Base-by-base conservation (phyloP, 306 rosid species). In the Gastrolobium bilobum region DNA sequence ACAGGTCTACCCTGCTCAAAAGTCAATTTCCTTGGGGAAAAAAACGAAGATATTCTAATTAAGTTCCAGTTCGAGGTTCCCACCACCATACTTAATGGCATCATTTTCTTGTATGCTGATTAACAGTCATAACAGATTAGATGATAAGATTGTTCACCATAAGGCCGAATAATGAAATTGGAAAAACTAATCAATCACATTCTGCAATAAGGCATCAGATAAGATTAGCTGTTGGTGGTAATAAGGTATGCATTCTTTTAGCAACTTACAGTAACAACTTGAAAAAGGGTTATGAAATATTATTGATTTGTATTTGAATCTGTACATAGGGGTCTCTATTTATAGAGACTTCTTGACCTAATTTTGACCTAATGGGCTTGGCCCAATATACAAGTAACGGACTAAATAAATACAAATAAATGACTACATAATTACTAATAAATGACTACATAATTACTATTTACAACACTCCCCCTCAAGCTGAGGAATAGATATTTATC, bases 221-320 rank as follows among this genome's bases (percentile, higher is more conserved):
- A 57, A 58, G 14, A 4, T 30, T 57, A 35, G 6, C 2, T 33
- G n/a, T 38, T 40, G 11, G 50, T 10, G 10, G 30, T 43, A 15
- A 46, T 33, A 33, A 64, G 40, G 6, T 52, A 71, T 4, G n/a
- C 59, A 73, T 61, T 64, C 50, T 68, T 74, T 44, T 40, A 73
- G 35, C 35, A 9, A 62, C 48, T 54, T 26, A 34, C 5, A 73
- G 29, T 35, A 48, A 66, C 64, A 67, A 52, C n/a, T n/a, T n/a
- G n/a, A n/a, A n/a, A n/a, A n/a, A n/a, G n/a, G n/a, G n/a, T n/a
- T n/a, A n/a, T n/a, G n/a, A n/a, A n/a, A n/a, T n/a, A n/a, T n/a
- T n/a, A n/a, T n/a, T n/a, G n/a, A n/a, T n/a, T n/a, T n/a, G n/a
- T n/a, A n/a, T n/a, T n/a, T n/a, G n/a, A n/a, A n/a, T n/a, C n/a